phyloP scores from a whole-genome alignment of 345 rosid genomes.

The Turnera subulata region DNA sequence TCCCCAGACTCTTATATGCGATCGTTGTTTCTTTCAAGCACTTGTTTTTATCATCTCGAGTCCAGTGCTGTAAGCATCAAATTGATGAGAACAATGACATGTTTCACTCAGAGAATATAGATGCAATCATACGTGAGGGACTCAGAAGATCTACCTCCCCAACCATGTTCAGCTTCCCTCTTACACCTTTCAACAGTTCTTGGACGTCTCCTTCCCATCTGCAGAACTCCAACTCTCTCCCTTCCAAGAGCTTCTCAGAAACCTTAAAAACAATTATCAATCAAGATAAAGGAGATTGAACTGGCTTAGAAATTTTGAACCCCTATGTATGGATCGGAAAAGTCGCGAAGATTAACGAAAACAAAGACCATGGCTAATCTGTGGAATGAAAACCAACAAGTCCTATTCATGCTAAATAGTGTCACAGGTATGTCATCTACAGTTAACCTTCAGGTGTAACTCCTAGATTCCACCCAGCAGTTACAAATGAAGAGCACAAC shows the following conservation, averaged over 20 bases:
- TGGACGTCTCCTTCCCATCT: constrained; percentile 59
- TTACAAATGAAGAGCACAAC: no score
- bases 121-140: constrained; percentile 6
- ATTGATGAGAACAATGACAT: constrained; percentile 13
- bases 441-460: no score
- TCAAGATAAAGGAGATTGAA: not conserved
- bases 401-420: no score
- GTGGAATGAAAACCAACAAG: no score
- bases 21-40: constrained; percentile 79
- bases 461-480: no score
- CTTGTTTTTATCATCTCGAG: constrained; percentile 70
- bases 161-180: constrained; percentile 77
- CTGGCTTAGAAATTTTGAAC: not conserved
- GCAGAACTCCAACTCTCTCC: constrained; percentile 65
- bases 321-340: no score
- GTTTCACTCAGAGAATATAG: constrained; percentile 10
- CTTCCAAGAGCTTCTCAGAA: constrained; percentile 60
- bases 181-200: constrained; percentile 56
- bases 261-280: constrained; percentile 41
- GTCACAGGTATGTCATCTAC: no score
- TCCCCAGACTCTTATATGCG: constrained; percentile 69
- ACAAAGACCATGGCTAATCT: no score
- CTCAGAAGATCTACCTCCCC: constrained; percentile 56
- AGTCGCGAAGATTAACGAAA: no score
- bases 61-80: constrained; percentile 57